Percentiles rank a stretch among this genome's conserved stretches.
Conservation (phyloP, 495 filamentous ascomycete species). For the Aspergillus mulundensis region DNA sequence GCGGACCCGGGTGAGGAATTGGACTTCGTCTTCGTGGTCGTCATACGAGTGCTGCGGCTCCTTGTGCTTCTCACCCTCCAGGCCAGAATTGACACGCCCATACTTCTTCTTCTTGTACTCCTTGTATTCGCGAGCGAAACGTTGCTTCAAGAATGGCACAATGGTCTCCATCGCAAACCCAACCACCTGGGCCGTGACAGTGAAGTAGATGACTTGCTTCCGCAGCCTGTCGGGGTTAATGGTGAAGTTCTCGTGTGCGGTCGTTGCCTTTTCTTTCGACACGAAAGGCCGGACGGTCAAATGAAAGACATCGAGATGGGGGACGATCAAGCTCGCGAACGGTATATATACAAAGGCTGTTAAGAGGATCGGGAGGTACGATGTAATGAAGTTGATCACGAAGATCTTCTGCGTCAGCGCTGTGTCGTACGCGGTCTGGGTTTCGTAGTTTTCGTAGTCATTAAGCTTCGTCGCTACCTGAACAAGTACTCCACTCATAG, state of each 20-base stretch:
- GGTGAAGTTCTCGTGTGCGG: slow-evolving; percentile 60
- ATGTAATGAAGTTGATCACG: slow-evolving; percentile 95
- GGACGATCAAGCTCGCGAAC: slow-evolving; percentile 81
- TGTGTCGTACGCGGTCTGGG: slow-evolving; percentile 68
- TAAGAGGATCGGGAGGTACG: slow-evolving; percentile 85
- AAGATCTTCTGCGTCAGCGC: slow-evolving; percentile 89
- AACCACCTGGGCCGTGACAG: slow-evolving; percentile 91
- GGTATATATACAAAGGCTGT: slow-evolving; percentile 97
- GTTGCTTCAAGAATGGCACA: slow-evolving; percentile 79
- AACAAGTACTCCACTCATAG: slow-evolving; percentile 71
- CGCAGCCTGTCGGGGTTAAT: slow-evolving; percentile 81
- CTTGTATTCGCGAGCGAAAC: slow-evolving; percentile 68
- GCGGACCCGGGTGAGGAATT: slow-evolving; percentile 76
- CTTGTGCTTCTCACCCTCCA: slow-evolving; percentile 22
- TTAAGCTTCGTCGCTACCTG: slow-evolving; percentile 74
- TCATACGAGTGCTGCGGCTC: slow-evolving; percentile 24
- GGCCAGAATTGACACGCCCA: slow-evolving; percentile 21
- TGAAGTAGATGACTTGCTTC: slow-evolving; percentile 96
- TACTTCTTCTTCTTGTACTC: slow-evolving; percentile 40
- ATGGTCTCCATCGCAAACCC: slow-evolving; percentile 82
- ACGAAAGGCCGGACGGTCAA: slow-evolving; percentile 72
- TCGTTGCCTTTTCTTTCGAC: slow-evolving; percentile 58
- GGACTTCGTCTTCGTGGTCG: slow-evolving; percentile 65
- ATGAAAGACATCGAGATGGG: slow-evolving; percentile 83
- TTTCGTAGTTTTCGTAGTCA: slow-evolving; percentile 90